phyloP scores from a whole-genome alignment of 768 basidiomycete genomes.

The Clitopilus hobsonii region DNA sequence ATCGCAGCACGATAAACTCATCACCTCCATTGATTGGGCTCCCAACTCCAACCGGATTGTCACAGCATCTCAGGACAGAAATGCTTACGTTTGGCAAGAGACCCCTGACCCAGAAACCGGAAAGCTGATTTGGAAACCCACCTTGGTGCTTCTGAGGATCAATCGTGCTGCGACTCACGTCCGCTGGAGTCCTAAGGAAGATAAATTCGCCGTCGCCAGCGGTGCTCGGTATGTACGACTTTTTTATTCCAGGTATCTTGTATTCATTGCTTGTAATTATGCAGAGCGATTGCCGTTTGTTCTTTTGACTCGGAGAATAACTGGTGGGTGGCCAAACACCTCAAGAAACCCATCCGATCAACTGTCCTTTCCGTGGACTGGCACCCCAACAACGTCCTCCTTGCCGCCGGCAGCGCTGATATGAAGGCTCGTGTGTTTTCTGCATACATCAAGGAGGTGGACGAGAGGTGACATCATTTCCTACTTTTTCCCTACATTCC shows the following conservation, averaged over 20 bases:
- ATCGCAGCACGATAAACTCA: conserved; percentile 88
- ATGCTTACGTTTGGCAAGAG: conserved; percentile 98
- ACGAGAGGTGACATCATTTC: conserved; percentile 61
- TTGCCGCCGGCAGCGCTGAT: conserved; percentile 96
- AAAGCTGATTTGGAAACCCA: conserved; percentile 83
- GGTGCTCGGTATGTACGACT: conserved; percentile 72
- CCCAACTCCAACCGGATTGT: conserved; percentile 96
- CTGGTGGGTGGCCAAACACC: conserved; percentile 97
- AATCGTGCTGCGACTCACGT: conserved; percentile 95
- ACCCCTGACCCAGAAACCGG: conserved; percentile 71
- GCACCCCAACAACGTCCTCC: conserved; percentile 98
- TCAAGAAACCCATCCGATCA: conserved; percentile 97
- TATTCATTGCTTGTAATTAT: not conserved
- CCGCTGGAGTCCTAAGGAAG: conserved; percentile 94
- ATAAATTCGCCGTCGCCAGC: conserved; percentile 98
- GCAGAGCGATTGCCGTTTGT: conserved; percentile 89
- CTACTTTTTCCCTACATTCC: conserved; percentile 1
- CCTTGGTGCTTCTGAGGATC: conserved; percentile 90
- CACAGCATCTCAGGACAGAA: conserved; percentile 97
- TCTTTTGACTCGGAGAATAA: conserved; percentile 97
- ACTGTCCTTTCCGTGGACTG: conserved; percentile 94
- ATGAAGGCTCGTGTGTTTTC: conserved; percentile 98
- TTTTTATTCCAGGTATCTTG: not conserved
- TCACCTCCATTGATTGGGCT: conserved; percentile 99
- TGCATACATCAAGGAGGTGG: conserved; percentile 97